phyloP scores from a whole-genome alignment of 2,329 filamentous ascomycete genomes.

The Decorospora gaudefroyi region DNA sequence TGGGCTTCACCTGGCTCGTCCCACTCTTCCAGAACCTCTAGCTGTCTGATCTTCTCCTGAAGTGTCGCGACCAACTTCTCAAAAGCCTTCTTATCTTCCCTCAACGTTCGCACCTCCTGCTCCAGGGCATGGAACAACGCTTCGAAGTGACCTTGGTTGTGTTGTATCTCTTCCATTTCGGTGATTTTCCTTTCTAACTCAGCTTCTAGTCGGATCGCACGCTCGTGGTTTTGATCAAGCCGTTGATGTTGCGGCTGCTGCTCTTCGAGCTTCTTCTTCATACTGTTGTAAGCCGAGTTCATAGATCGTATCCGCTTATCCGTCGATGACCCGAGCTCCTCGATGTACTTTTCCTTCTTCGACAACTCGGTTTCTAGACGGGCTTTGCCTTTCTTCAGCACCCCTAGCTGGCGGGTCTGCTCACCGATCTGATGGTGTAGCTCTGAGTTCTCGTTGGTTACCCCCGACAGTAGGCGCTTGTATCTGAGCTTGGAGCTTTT shows the following conservation, averaged over 20 bases:
- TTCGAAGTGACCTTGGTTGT: slow-evolving; percentile 31
- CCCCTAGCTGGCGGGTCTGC: slow-evolving; percentile 31
- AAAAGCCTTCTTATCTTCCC: slow-evolving; percentile 41
- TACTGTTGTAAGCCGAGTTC: slow-evolving; percentile 27
- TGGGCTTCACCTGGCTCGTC: slow-evolving; percentile 16
- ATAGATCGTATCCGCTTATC: slow-evolving; percentile 31
- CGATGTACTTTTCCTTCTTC: slow-evolving; percentile 34
- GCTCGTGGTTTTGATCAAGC: slow-evolving; percentile 13
- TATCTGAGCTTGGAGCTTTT: slow-evolving; percentile 38
- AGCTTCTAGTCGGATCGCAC: slow-evolving; percentile 14
- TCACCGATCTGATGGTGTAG: slow-evolving; percentile 35
- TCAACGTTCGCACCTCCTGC: slow-evolving; percentile 34
- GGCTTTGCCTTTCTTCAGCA: slow-evolving; percentile 28
- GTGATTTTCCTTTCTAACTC: slow-evolving; percentile 35
- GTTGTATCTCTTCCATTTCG: slow-evolving; percentile 34
- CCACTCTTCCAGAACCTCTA: slow-evolving; percentile 36
- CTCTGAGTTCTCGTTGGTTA: slow-evolving; percentile 33
- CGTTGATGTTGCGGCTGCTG: slow-evolving; percentile 20
- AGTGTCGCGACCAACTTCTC: slow-evolving; percentile 38
- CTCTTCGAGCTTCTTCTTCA: slow-evolving; percentile 25
- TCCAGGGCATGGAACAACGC: slow-evolving; percentile 35
- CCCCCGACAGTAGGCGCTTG: slow-evolving; percentile 35
- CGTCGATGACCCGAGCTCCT: slow-evolving; percentile 29
- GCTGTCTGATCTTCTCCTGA: slow-evolving; percentile 36
- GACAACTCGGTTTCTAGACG: slow-evolving; percentile 32